Base-by-base conservation (phyloP, 805 yeast species). In the Spathaspora boniae region DNA sequence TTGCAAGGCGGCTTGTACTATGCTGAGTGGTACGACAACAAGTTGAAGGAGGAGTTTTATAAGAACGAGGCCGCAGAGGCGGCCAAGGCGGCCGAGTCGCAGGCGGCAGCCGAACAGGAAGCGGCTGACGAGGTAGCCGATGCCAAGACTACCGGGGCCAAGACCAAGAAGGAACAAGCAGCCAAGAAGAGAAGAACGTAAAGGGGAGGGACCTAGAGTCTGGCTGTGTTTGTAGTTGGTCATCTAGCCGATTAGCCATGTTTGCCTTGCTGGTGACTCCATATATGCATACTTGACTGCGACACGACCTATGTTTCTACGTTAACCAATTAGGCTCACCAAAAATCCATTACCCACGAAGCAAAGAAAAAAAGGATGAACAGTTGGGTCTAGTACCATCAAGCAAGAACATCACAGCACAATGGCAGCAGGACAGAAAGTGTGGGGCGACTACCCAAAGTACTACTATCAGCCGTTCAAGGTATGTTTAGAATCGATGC, bases 1-100 rank as follows among this genome's bases (percentile, higher is more conserved):
- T 72, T 93, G 47, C 98, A 93, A 65, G 80, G 76, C 35, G 97
- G 97, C 24, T 73, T 91, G 52, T 86, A 84, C 75, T 91, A 84
- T 63, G 95, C 95, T 20, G 77, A 76, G 49, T 72, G 78, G 74
- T 83, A 79, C 38, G 72, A 68, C 47, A 42, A 41, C 25, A 51
- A 55, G 41, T 46, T 62, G 38, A 62, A 55, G 44, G 46, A 35
- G 21, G 62, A 62, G 32, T 68, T 65, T 36, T 52, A 43, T 21
- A 53, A 44, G 38, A 42, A 48, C 37, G 60, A 62, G 34, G 61
- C 56, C 11, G 55, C 37, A 28, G 45, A 50, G 34, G 50, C 47
- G 17, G 45, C 46, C 8, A 37, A 37, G 14, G 44, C 48, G 16
- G 53, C 45, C 26, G 40, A 35, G 19, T 34, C 37, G 14, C 45